Evolutionary conservation across 2,329 filamentous ascomycete genomes (phyloP), one percentile per base, ranked within the genome.

Genomic region (Lecanoromycetidae sp.): DNA sequence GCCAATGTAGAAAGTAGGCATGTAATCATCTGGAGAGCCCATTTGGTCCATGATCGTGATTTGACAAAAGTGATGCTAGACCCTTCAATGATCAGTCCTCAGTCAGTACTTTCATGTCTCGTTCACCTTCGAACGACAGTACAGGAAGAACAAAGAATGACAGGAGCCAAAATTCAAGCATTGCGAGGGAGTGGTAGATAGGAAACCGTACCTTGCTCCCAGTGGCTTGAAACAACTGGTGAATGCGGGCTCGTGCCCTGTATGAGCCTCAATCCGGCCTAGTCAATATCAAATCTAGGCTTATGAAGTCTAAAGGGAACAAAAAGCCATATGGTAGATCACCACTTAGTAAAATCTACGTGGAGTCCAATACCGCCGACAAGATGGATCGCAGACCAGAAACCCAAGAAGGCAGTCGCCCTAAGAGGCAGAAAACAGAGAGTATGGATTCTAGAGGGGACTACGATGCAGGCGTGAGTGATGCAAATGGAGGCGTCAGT

Each of bases 381-480:
- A 79, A 80, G 76, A 67, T 71, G 63, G 72, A 70, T 65, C 72
- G 70, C 66, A 75, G 74, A 63, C 69, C 68, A 60, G 69, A 73
- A 54, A 61, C 64, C 44, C 68, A 72, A 52, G 67, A 65, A 52
- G 66, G 68, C 56, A 64, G 65, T 54, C 68, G 72, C 57, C 64
- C 65, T 56, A 80, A 74, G 66, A 72, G 71, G 52, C 69, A 73
- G 58, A 76, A 76, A 61, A 71, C 70, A 54, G 61, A 65, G 2
- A 6, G 30, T 3, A 39, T 39, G 27, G 27, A 35, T 5, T 34
- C 39, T 8, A 44, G 30, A 43, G 9, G 15, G 5, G 34, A 44
- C 13, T 30, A 38, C 25, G 15, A 5, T 25, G n/a, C 32, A 47
- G 49, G 25, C 19, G 30, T 41, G 26, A 40, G 22, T 20, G 45